These are phyloP conservation scores for Cercospora sp. DNA, from an alignment of 2,329 filamentous ascomycete species.

Conservation along the genomic window DNA sequence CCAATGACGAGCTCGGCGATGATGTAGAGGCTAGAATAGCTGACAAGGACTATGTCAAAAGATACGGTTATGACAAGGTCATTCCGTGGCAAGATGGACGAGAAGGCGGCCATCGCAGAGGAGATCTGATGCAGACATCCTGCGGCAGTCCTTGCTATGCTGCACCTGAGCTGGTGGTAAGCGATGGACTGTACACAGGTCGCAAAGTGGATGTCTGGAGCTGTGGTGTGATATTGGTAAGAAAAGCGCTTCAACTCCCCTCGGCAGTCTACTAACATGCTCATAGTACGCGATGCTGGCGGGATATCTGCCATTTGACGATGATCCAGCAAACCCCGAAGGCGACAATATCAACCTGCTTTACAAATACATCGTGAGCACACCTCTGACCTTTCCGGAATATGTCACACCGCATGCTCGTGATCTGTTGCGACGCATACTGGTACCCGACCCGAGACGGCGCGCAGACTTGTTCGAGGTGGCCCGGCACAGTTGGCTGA, in stretches of 20 bases:
- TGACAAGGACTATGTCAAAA: conserved; percentile 85
- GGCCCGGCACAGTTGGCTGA: conserved; percentile 95
- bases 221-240: conserved; percentile 94
- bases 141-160: conserved; percentile 98
- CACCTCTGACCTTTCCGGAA: conserved; percentile 94
- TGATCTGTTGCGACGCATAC: conserved; percentile 85
- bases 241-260: conserved; percentile 40
- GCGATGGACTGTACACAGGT: conserved; percentile 94
- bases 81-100: conserved; percentile 62
- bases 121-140: conserved; percentile 98
- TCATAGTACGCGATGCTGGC: conserved; percentile 95
- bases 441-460: conserved; percentile 92
- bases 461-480: conserved; percentile 96
- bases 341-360: conserved; percentile 98
- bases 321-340: conserved; percentile 96
- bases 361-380: conserved; percentile 99
- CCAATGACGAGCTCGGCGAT: conserved; percentile 80
- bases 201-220: conserved; percentile 99
- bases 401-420: conserved; percentile 96
- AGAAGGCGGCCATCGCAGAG: conserved; percentile 61
- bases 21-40: conserved; percentile 85
- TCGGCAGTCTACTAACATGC: conserved; percentile 13
- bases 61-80: conserved; percentile 77
- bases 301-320: conserved; percentile 95
- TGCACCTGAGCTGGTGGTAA: conserved; percentile 93